These are phyloP conservation scores for Phoenix roebelenii DNA, from an alignment of 176 grass and related monocot species.

Conservation along the genomic window DNA sequence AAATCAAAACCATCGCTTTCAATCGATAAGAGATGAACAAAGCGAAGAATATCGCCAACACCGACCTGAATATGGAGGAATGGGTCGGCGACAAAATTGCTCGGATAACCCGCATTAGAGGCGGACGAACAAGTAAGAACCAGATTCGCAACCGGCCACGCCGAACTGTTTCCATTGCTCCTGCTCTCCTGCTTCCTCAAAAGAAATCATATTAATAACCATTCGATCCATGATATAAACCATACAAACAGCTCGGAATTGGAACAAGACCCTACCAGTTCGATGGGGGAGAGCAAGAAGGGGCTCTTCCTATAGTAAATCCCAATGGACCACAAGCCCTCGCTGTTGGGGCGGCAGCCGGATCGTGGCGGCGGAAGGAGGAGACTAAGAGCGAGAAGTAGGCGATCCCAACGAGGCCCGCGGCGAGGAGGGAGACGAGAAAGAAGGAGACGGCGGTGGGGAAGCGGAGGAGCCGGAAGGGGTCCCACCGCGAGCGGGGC, in stretches of 20 bases:
- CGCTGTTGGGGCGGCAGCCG: conserved; percentile 57
- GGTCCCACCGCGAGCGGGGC: no score
- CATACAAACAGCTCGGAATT: not conserved
- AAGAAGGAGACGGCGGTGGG: conserved; percentile 34
- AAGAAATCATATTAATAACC: conserved; percentile 15
- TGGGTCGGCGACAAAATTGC: conserved; percentile 64
- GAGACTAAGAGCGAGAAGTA: conserved; percentile 80
- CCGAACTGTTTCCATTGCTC: conserved; percentile 78
- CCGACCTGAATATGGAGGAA: no score
- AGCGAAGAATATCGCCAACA: no score
- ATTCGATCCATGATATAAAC: no score
- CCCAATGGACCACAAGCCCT: conserved; percentile 88
- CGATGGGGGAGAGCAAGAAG: conserved; percentile 68
- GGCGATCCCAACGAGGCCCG: conserved; percentile 36
- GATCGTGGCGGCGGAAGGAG: conserved; percentile 59
- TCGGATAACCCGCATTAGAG: conserved; percentile 64
- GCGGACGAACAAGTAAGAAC: conserved; percentile 67
- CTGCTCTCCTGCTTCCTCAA: conserved; percentile 43
- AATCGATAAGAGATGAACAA: no score
- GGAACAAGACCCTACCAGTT: conserved; percentile 42
- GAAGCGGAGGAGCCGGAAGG: no score
- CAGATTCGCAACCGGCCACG: conserved; percentile 94
- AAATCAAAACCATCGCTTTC: no score
- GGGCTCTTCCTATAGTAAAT: conserved; percentile 84
- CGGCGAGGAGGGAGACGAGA: conserved; percentile 17